A percentile compares a stretch with the other conserved stretches of the same genome.
phyloP scores from a whole-genome alignment of 306 rosid genomes.

The Cicer cuneatum region DNA sequence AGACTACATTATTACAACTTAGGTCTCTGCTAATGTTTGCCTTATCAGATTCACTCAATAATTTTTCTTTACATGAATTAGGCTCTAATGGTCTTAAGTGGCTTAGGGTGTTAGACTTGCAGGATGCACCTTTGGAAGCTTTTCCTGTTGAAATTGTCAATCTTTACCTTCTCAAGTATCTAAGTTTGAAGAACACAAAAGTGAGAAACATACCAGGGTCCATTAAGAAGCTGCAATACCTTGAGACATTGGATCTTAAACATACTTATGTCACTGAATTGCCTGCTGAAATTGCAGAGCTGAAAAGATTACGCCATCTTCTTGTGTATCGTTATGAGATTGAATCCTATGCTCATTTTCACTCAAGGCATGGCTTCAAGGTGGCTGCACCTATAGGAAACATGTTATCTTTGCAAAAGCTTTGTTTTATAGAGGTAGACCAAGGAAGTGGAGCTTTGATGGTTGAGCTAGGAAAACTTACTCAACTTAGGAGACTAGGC shows the following conservation, averaged over 20 bases:
- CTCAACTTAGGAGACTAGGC: conserved; percentile 56
- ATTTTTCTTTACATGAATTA: conserved; percentile 35
- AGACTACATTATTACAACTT: conserved; percentile 47
- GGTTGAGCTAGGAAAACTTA: conserved; percentile 54
- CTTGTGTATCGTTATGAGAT: conserved; percentile 56
- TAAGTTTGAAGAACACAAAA: conserved; percentile 60
- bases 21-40: conserved; percentile 63
- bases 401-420: conserved; percentile 59
- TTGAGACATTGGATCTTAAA: conserved; percentile 64
- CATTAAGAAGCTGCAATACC: conserved; percentile 52
- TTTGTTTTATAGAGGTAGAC: conserved; percentile 60
- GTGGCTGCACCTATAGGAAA: conserved; percentile 49
- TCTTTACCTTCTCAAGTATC: conserved; percentile 55
- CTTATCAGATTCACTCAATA: conserved; percentile 49
- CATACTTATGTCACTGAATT: conserved; percentile 56
- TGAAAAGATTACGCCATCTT: conserved; percentile 56
- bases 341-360: conserved; percentile 53
- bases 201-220: conserved; percentile 55
- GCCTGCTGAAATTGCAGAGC: conserved; percentile 66
- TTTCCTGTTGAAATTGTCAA: conserved; percentile 55
- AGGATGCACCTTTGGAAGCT: conserved; percentile 51
- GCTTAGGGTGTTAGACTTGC: conserved; percentile 57
- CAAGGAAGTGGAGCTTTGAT: conserved; percentile 49
- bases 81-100: conserved; percentile 46
- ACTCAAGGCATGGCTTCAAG: conserved; percentile 57